Conservation (phyloP, 2,329 filamentous ascomycete species). For the Exserohilum turcica region DNA sequence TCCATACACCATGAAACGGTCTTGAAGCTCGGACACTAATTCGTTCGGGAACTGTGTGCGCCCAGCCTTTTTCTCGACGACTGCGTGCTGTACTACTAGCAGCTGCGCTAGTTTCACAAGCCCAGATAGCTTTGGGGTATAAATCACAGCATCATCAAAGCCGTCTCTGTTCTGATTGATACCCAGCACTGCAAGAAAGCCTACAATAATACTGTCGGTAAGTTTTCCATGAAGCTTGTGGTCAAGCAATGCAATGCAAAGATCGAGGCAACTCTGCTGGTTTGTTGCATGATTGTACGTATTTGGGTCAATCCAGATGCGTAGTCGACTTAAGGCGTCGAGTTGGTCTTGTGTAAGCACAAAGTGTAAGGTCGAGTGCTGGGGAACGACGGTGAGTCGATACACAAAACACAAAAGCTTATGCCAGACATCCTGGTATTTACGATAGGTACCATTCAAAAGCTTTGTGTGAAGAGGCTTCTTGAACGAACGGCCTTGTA, state of each 20-base stretch:
- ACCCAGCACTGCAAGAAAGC: too few relatives aligned
- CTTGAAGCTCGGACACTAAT: neutral
- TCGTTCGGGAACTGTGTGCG: neutral
- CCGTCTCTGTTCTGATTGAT: too few relatives aligned
- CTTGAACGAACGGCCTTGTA: neutral
- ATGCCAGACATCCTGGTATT: neutral
- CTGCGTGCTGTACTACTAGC: neutral
- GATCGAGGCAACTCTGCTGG: too few relatives aligned
- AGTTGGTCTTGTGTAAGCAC: neutral
- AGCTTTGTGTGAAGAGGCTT: neutral
- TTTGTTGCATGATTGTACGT: too few relatives aligned
- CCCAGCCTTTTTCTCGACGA: neutral
- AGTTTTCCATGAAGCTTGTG: too few relatives aligned
- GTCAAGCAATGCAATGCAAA: too few relatives aligned
- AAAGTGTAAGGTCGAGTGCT: neutral
- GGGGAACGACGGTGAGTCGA: neutral
- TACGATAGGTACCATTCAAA: neutral
- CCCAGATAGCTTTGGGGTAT: neutral
- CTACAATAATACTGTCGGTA: too few relatives aligned
- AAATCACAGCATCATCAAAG: too few relatives aligned
- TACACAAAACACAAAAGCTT: neutral
- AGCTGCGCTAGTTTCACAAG: neutral
- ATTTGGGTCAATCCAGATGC: too few relatives aligned
- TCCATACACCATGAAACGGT: conserved; percentile 1
- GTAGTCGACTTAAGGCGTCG: too few relatives aligned